Evolutionary conservation across 108 stramenopile species (phyloP).

Genomic region (Cyclotella distinguenda): DNA sequence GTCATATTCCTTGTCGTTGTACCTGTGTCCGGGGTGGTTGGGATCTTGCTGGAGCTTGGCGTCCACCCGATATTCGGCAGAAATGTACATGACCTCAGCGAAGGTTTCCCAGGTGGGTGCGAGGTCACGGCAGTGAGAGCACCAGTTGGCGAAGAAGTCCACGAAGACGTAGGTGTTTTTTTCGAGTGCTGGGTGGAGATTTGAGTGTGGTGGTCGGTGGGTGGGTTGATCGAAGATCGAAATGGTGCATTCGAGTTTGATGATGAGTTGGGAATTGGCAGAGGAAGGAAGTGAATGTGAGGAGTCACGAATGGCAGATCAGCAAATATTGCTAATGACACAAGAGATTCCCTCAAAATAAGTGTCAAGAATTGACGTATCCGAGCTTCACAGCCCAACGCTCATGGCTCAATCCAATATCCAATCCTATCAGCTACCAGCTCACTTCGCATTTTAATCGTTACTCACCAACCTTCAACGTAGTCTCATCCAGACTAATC

Average conservation of each 20-base stretch:
- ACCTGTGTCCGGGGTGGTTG: slow-evolving; percentile 39
- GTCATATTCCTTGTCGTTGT: slow-evolving; percentile 60
- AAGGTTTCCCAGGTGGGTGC: slow-evolving; percentile 88
- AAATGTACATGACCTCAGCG: slow-evolving; percentile 77
- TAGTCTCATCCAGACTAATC: slow-evolving; percentile 53
- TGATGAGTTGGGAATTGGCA: too few species aligned
- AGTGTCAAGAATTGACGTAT: too few species aligned
- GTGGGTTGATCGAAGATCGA: too few species aligned
- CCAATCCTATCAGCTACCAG: too few species aligned
- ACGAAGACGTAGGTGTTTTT: slow-evolving; percentile 64
- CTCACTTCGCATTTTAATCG: too few species aligned
- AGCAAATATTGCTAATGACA: too few species aligned
- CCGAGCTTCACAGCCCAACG: too few species aligned
- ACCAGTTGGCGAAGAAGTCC: slow-evolving; percentile 89
- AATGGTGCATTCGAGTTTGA: too few species aligned
- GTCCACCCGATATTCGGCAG: slow-evolving; percentile 49
- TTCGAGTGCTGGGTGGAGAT: slow-evolving; percentile 14
- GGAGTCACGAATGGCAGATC: too few species aligned
- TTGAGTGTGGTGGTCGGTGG: too few species aligned
- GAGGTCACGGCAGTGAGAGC: slow-evolving; percentile 79
- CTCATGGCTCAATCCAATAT: background rate
- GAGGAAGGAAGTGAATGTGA: too few species aligned
- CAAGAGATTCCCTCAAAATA: too few species aligned
- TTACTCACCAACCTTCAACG: slow-evolving; percentile 24
- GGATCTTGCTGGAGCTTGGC: slow-evolving; percentile 16